Conservation (phyloP, 2,329 filamentous ascomycete genomes). For the Lecanosticta acicola region DNA sequence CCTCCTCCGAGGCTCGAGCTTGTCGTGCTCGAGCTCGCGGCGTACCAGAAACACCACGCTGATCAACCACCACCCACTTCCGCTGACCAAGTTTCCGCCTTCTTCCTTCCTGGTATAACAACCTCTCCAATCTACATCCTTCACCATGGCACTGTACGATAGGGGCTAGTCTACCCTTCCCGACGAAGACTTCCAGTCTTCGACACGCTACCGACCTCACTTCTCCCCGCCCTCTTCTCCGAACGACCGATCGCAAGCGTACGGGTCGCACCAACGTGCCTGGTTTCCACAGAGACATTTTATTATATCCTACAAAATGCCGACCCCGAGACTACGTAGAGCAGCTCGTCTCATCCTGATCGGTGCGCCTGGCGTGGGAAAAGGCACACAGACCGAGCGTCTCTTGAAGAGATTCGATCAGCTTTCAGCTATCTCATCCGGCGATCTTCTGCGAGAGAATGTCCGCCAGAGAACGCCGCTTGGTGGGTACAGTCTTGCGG, state of each 20-base stretch:
- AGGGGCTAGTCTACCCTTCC: slow-evolving; percentile 19
- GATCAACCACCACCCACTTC: background rate
- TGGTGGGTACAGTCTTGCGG: slow-evolving; percentile 50
- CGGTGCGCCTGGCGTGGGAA: slow-evolving; percentile 93
- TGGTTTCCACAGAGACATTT: no score
- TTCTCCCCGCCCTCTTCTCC: background rate
- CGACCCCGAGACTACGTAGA: slow-evolving; percentile 42
- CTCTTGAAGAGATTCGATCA: slow-evolving; percentile 82
- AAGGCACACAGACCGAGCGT: slow-evolving; percentile 86
- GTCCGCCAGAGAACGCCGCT: slow-evolving; percentile 81
- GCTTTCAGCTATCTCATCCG: slow-evolving; percentile 85
- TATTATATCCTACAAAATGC: background rate
- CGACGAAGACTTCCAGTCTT: slow-evolving; percentile 13
- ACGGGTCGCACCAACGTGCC: no score
- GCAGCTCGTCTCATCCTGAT: slow-evolving; percentile 92
- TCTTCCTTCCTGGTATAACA: background rate
- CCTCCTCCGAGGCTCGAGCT: no score
- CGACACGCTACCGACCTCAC: slow-evolving; percentile 1
- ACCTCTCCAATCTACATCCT: background rate
- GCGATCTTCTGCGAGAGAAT: slow-evolving; percentile 86
- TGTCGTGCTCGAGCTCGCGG: background rate
- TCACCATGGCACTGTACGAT: slow-evolving; percentile 23
- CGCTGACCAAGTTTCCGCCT: background rate
- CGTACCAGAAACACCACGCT: background rate
- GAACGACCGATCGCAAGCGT: no score